A percentile compares a stretch with the other conserved stretches of the same genome.
These are phyloP conservation scores for Phytophthora pseudosyringae DNA, from an alignment of 352 stramenopile species.

Conservation along the genomic window DNA sequence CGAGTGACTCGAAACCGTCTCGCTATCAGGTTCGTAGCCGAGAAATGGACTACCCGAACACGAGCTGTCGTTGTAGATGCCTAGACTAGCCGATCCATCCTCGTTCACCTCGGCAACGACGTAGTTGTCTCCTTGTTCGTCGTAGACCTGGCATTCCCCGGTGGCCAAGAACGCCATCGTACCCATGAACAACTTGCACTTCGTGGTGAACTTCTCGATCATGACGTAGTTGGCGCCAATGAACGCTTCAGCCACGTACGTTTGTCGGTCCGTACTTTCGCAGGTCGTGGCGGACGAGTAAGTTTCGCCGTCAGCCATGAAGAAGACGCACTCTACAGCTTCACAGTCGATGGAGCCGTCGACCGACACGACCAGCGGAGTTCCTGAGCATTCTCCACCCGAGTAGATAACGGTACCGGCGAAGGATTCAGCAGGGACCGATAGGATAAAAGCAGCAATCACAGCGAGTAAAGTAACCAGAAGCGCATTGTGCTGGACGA, in stretches of 20 bases:
- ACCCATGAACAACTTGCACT: slow-evolving; percentile 18
- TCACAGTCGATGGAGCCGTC: slow-evolving; percentile 16
- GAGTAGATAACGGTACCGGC: slow-evolving; percentile 17
- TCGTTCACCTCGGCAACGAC: slow-evolving; percentile 22
- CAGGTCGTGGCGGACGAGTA: slow-evolving; percentile 26
- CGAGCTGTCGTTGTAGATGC: slow-evolving; percentile 24
- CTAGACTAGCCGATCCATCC: slow-evolving; percentile 22
- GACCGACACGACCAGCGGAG: slow-evolving; percentile 23
- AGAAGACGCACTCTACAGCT: slow-evolving; percentile 13
- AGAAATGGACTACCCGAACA: slow-evolving; percentile 22
- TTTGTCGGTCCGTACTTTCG: slow-evolving; percentile 10
- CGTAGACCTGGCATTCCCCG: slow-evolving; percentile 20
- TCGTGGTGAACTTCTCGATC: slow-evolving; percentile 25
- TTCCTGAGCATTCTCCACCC: slow-evolving; percentile 23
- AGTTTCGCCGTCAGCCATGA: slow-evolving; percentile 7
- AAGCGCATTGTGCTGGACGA: not conserved
- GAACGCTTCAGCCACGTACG: slow-evolving; percentile 18
- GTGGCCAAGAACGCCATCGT: slow-evolving; percentile 23
- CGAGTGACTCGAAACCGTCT: slow-evolving; percentile 26
- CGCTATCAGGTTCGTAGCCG: slow-evolving; percentile 17
- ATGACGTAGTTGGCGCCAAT: slow-evolving; percentile 20
- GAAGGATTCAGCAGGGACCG: slow-evolving; percentile 8
- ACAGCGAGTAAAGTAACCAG: slow-evolving; percentile 6
- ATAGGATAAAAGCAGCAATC: slow-evolving; percentile 19
- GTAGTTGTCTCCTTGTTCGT: slow-evolving; percentile 14